phyloP scores from a whole-genome alignment of 257 asterid genomes.

The Jacaranda copaia region DNA sequence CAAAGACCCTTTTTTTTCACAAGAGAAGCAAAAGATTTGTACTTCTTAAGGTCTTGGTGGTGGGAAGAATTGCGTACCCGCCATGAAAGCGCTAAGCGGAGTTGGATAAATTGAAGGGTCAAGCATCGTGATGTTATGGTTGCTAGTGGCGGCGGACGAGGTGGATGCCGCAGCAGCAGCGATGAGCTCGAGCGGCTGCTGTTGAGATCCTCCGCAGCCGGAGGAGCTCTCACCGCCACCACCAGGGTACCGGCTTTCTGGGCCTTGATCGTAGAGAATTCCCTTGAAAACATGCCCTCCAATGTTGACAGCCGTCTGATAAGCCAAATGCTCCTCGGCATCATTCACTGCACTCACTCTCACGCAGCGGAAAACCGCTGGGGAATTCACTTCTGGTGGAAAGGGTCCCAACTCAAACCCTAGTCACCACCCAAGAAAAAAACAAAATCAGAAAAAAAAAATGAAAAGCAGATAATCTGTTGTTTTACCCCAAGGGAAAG shows the following conservation, averaged over 20 bases:
- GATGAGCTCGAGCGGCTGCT: conserved; percentile 47
- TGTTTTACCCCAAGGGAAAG: too few relatives aligned
- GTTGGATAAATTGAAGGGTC: conserved; percentile 43
- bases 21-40: not conserved
- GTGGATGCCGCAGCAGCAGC: conserved; percentile 37
- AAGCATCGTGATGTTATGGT: conserved; percentile 28
- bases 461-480: not conserved
- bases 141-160: conserved; percentile 17
- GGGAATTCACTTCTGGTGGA: conserved; percentile 69
- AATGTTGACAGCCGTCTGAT: conserved; percentile 76
- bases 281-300: conserved; percentile 85
- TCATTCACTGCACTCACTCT: conserved; percentile 71
- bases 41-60: conserved; percentile 46
- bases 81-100: conserved; percentile 52
- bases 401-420: conserved; percentile 75
- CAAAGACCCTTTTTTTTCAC: not conserved
- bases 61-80: conserved; percentile 61
- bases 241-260: conserved; percentile 47
- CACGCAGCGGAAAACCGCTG: conserved; percentile 77
- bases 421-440: conserved; percentile 31
- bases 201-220: conserved; percentile 41
- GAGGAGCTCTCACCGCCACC: conserved; percentile 45
- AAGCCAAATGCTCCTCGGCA: conserved; percentile 71
- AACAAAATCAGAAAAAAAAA: not conserved
- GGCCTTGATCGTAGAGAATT: conserved; percentile 80